Conservation (phyloP, 805 yeast species). For the Scheffersomyces ergatensis region DNA sequence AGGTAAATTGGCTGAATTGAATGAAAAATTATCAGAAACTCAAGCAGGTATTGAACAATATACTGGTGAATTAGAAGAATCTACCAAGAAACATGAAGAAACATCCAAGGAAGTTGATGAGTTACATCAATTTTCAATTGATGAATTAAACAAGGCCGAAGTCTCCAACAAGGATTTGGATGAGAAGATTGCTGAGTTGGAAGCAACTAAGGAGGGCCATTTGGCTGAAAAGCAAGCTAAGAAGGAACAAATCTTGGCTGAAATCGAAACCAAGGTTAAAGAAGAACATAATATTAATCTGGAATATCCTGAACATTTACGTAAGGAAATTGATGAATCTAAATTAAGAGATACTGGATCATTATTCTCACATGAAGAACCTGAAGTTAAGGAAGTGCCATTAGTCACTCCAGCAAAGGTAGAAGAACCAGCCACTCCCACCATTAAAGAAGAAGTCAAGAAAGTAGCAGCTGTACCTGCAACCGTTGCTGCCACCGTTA, state of each 20-base stretch:
- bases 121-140: conserved; percentile 22
- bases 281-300: conserved; percentile 48
- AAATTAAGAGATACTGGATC: conserved; percentile 38
- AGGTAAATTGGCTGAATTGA: conserved; percentile 41
- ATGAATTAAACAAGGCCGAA: conserved; percentile 25
- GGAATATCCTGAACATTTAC: conserved; percentile 54
- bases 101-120: conserved; percentile 37
- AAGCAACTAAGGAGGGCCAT: conserved; percentile 35
- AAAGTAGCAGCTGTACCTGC: background rate
- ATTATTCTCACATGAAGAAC: conserved; percentile 32
- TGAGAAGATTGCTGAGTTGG: conserved; percentile 40
- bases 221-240: conserved; percentile 34
- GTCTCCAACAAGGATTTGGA: conserved; percentile 34
- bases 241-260: conserved; percentile 28
- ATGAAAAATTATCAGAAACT: conserved; percentile 42
- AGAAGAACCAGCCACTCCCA: conserved; percentile 5
- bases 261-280: conserved; percentile 35
- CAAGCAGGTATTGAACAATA: conserved; percentile 31
- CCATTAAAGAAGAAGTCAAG: background rate
- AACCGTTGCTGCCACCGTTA: conserved; percentile 5
- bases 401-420: conserved; percentile 5
- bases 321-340: conserved; percentile 30
- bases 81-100: conserved; percentile 36
- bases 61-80: conserved; percentile 29
- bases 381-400: conserved; percentile 12